Percentiles rank a stretch among this genome's conserved stretches.
phyloP scores from a whole-genome alignment of 768 basidiomycete genomes.

The Leccinum fibrillosum region DNA sequence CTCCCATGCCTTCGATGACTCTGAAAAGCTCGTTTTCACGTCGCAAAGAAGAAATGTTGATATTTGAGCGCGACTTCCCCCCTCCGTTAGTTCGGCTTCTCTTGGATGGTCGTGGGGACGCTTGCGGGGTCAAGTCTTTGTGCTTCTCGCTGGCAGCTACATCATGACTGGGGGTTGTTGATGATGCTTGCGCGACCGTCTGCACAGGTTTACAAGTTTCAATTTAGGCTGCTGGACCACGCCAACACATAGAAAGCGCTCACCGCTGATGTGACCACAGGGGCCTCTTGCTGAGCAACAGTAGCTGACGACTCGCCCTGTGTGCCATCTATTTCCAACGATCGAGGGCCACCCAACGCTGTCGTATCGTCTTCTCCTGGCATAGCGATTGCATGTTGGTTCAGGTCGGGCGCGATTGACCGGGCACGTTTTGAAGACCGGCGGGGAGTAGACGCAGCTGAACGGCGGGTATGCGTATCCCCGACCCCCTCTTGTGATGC shows the following conservation, averaged over 20 bases:
- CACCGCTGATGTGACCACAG: not conserved
- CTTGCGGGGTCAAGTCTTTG: conserved; percentile 1
- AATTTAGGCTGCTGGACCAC: not conserved
- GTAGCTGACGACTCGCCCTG: not conserved
- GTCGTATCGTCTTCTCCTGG: not conserved
- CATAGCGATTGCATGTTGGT: not conserved
- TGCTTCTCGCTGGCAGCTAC: conserved; percentile 13
- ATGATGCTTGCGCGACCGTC: not conserved
- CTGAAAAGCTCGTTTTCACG: conserved; percentile 78
- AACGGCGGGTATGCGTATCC: not conserved
- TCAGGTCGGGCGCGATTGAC: not conserved
- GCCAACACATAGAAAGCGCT: not conserved
- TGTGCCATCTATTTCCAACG: not conserved
- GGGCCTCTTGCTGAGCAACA: not conserved
- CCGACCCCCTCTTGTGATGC: not conserved
- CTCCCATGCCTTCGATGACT: conserved; percentile 62
- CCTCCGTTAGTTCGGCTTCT: conserved; percentile 15
- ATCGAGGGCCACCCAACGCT: not conserved
- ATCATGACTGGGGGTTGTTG: not conserved
- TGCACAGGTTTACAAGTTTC: not conserved
- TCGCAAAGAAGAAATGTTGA: conserved; percentile 74
- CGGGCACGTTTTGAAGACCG: conserved; percentile 5
- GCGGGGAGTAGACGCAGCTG: not conserved
- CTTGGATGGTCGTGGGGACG: conserved; percentile 20
- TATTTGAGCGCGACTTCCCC: conserved; percentile 32